phyloP scores from a whole-genome alignment of 345 rosid species.

The Lumnitzera littorea region DNA sequence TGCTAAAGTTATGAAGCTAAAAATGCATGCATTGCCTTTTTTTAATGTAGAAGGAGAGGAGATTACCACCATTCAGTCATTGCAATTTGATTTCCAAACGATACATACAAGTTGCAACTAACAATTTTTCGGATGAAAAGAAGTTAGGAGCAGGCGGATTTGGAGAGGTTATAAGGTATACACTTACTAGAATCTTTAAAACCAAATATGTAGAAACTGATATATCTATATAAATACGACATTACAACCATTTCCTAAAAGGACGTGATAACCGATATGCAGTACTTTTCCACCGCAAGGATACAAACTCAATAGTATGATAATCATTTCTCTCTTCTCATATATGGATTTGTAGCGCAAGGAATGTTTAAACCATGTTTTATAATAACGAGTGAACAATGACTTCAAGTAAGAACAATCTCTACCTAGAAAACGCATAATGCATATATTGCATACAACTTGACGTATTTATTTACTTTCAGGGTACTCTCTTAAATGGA shows the following conservation, averaged over 20 bases:
- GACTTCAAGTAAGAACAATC: no score
- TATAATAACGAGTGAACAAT: no score
- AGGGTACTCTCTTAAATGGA: conserved; percentile 37
- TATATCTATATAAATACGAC: conserved; percentile 3
- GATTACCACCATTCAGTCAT: conserved; percentile 6
- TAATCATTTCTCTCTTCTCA: no score
- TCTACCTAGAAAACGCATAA: no score
- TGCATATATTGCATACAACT: no score
- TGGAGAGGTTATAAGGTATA: conserved; percentile 58
- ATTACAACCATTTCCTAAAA: conserved; percentile 11
- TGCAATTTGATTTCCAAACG: conserved; percentile 11
- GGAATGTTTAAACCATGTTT: no score
- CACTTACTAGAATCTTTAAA: background rate
- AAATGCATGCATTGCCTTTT: conserved; percentile 10
- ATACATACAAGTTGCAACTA: conserved; percentile 32
- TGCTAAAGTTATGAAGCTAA: no score
- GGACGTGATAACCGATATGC: no score
- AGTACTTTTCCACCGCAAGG: no score
- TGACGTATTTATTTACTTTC: background rate
- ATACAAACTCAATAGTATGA: no score
- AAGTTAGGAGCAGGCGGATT: conserved; percentile 70
- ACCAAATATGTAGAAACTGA: conserved; percentile 7
- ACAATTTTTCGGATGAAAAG: conserved; percentile 38
- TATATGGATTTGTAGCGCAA: no score
- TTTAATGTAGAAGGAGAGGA: conserved; percentile 11